Evolutionary conservation across 2,329 filamentous ascomycete species (phyloP), one percentile per base, ranked within the genome.

Genomic region (Triangularia setosa): DNA sequence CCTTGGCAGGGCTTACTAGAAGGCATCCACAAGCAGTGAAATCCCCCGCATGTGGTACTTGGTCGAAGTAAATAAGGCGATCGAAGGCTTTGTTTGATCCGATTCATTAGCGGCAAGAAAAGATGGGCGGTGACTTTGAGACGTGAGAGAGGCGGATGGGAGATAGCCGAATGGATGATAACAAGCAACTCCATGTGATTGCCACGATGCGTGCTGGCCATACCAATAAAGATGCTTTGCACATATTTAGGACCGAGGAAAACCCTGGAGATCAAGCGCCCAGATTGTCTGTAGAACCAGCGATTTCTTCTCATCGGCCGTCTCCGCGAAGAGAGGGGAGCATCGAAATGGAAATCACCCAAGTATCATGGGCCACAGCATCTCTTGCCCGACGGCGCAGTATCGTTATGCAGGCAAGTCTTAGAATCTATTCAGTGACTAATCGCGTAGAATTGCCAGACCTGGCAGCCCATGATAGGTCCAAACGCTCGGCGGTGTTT

Each of bases 1-100:
- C 27, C 63, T 62, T 62, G 62, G 57, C 67, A 60, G 63, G 64
- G 65, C 63, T 63, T 52, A 64, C 55, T 28, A n/a, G 48, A 61
- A 58, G 57, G 62, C 58, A 58, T 52, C 35, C 60, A 58, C 23
- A 44, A 25, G 23, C 23, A 33, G 23, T 21, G 61, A 30, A 4
- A 5, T 40, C 30, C 11, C 11, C 30, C 18, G 21, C 25, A 28
- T 55, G 52, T 55, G 52, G 27, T 25, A 25, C 52, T 11, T n/a
- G 48, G 48, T 53, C 21, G 24, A 28, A 33, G 24, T 18, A 60
- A 28, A 16, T 28, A 60, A 53, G 58, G 58, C 58, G 58, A 60
- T 60, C 58, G 40, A 18, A 48, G 40, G 40, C 40, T 48, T 48
- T 48, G 40, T 21, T 21, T n/a, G n/a, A 48, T 48, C n/a, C 21